Conservation (phyloP, 257 asterid species). For the Przewalskia tangutica region DNA sequence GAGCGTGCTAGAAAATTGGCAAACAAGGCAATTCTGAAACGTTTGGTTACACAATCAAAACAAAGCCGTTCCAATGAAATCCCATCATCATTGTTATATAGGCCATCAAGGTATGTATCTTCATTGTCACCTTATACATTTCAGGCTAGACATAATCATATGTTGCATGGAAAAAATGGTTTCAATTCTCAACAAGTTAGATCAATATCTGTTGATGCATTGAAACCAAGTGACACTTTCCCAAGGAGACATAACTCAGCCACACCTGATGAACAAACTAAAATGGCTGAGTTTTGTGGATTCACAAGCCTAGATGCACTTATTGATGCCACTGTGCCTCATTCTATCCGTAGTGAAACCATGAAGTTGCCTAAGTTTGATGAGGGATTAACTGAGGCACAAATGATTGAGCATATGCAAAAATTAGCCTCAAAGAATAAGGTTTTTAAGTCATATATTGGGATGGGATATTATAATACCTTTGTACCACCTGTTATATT, state of each 20-base stretch:
- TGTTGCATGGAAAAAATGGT: not conserved
- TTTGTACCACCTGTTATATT: constrained; percentile 85
- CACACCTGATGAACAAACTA: constrained; percentile 72
- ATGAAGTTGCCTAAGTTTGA: constrained; percentile 69
- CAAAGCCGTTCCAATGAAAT: constrained; percentile 18
- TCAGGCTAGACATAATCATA: constrained; percentile 10
- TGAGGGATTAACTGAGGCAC: constrained; percentile 79
- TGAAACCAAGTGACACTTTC: constrained; percentile 72
- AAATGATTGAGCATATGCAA: constrained; percentile 77
- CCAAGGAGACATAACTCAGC: constrained; percentile 95
- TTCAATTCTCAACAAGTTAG: constrained; percentile 23
- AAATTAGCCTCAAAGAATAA: constrained; percentile 67
- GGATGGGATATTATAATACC: constrained; percentile 92
- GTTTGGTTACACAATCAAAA: constrained; percentile 48
- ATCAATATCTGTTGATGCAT: constrained; percentile 63
- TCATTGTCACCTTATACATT: constrained; percentile 51
- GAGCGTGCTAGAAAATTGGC: constrained; percentile 74
- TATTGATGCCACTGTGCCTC: constrained; percentile 90
- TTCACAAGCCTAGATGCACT: constrained; percentile 45
- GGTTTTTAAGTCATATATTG: constrained; percentile 70
- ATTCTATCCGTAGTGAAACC: constrained; percentile 52
- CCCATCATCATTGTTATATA: constrained; percentile 18
- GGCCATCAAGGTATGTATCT: constrained; percentile 61
- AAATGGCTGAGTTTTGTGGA: constrained; percentile 77
- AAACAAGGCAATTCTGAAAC: constrained; percentile 51